A percentile compares a stretch with the other conserved stretches of the same genome.
These are phyloP conservation scores for Epicoccum sorghinum DNA, from an alignment of 2,329 filamentous ascomycete genomes.

Conservation along the genomic window DNA sequence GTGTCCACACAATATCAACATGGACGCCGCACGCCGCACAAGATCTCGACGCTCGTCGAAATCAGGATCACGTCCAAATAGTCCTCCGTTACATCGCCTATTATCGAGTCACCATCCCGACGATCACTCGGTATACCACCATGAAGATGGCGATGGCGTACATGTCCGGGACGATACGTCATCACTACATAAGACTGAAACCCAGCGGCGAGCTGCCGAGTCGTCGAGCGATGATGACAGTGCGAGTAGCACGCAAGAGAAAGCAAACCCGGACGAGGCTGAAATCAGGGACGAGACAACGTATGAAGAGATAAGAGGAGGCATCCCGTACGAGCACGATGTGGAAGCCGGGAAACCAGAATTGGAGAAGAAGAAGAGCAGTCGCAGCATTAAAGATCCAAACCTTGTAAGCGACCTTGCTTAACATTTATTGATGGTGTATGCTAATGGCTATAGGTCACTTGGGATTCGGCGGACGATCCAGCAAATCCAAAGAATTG, in stretches of 20 bases:
- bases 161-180: slow-evolving; percentile 27
- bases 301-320: slow-evolving; percentile 36
- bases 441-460: slow-evolving; percentile 37
- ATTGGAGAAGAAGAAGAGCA: slow-evolving; percentile 37
- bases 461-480: slow-evolving; percentile 55
- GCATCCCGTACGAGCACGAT: slow-evolving; percentile 39
- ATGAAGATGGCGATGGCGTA: slow-evolving; percentile 36
- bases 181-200: slow-evolving; percentile 36
- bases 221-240: slow-evolving; percentile 18
- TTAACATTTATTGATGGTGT: not conserved
- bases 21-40: slow-evolving; percentile 7
- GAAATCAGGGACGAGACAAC: slow-evolving; percentile 20
- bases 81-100: slow-evolving; percentile 32
- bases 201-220: slow-evolving; percentile 25
- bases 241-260: slow-evolving; percentile 21
- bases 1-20: not conserved
- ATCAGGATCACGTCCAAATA: slow-evolving; percentile 33
- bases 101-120: slow-evolving; percentile 42
- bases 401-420: slow-evolving; percentile 34
- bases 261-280: slow-evolving; percentile 12
- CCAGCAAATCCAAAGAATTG: slow-evolving; percentile 57
- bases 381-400: slow-evolving; percentile 36
- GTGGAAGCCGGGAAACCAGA: slow-evolving; percentile 29
- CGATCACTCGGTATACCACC: slow-evolving; percentile 45
- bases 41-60: slow-evolving; percentile 17